phyloP scores from a whole-genome alignment of 345 rosid genomes.

The Citrus reticulata region DNA sequence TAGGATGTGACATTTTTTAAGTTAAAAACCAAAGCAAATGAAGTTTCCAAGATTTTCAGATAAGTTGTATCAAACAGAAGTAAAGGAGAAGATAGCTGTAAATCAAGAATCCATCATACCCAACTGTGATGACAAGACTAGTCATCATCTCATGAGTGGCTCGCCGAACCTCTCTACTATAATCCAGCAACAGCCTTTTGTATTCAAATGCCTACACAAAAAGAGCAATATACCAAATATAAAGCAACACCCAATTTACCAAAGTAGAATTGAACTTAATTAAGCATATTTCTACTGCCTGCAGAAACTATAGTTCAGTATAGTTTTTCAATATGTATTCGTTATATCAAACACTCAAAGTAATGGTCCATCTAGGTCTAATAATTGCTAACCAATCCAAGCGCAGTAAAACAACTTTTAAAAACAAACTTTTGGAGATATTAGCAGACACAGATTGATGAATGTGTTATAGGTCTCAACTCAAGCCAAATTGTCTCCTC shows the following conservation, averaged over 20 bases:
- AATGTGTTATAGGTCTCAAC: background rate
- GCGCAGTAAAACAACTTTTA: background rate
- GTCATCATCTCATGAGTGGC: slow-evolving; percentile 86
- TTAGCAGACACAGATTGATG: background rate
- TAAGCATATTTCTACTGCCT: background rate
- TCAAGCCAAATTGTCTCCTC: background rate
- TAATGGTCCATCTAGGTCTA: background rate
- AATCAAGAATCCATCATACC: slow-evolving; percentile 43
- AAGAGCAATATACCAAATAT: slow-evolving; percentile 4
- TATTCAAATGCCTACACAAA: slow-evolving; percentile 71
- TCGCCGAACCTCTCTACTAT: slow-evolving; percentile 92
- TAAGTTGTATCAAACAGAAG: slow-evolving; percentile 10
- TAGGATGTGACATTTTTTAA: background rate
- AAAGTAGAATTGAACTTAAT: slow-evolving; percentile 9
- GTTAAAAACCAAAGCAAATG: background rate
- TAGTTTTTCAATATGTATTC: too few species aligned
- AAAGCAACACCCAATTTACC: background rate
- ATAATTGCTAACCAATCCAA: background rate
- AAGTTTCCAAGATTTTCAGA: slow-evolving; percentile 6
- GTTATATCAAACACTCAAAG: background rate
- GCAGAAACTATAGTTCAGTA: too few species aligned
- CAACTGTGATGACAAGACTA: slow-evolving; percentile 61
- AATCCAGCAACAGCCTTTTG: slow-evolving; percentile 85
- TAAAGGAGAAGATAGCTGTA: background rate
- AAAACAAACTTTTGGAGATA: background rate